Evolutionary conservation across 306 rosid species (phyloP), one percentile per base, ranked within the genome.

Genomic region (Rosa rugosa): DNA sequence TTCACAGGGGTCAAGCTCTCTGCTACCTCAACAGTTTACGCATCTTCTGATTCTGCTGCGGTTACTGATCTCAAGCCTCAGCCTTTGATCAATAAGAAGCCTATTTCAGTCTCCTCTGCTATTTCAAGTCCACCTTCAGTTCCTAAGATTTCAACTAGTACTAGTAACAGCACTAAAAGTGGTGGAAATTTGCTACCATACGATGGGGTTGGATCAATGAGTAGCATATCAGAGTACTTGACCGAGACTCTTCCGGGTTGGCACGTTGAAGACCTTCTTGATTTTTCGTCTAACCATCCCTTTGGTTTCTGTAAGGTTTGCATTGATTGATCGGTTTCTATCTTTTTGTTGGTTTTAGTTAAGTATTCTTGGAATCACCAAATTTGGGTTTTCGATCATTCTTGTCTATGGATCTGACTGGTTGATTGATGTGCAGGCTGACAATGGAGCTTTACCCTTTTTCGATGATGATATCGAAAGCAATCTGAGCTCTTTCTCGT

Each of bases 221-320:
- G 85, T 45, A 87, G 94, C 85, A 93, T 96, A 86, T 93, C 99
- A 0, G 91, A 96, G 84, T 93, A 96, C 77, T 80, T 96, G 88
- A 96, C 89, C 45, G 88, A 96, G 71, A 95, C 97, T 45, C 90
- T 96, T 34, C 99, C 99, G 1, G 99, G 97, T 11, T 96, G 99
- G 99, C 96, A 90, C 23, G 84, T 93, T 50, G 99, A 96, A 20
- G 99, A 93, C 34, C 85, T 96, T 71, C 96, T 93, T 18, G 96
- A 93, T 82, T 91, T 89, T 0, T 83, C 86, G 42, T 14, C 85
- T 73, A 57, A 78, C 64, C 64, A 57, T 44, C 79, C 94, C 12
- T 83, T 78, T 69, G 89, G 86, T 77, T 88, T 90, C 83, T 75
- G 38, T 16, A 90, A 93, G 98, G 97, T 93, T 79, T 73, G 87